Evolutionary conservation across 352 stramenopile genomes (phyloP).

Genomic region (Pythium sp.): DNA sequence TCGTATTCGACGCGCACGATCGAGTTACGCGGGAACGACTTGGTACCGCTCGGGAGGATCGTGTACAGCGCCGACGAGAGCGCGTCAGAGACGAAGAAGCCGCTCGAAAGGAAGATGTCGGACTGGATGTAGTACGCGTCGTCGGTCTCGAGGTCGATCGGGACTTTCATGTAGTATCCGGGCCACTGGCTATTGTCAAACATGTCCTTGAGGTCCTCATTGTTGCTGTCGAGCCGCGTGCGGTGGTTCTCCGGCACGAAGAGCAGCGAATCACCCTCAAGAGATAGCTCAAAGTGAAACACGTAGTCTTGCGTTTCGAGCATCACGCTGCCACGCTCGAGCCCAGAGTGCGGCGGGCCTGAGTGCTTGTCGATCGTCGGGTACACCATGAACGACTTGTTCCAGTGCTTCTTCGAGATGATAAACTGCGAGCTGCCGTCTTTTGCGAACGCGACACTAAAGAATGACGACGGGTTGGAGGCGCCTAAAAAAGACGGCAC

Average conservation of each 20-base stretch:
- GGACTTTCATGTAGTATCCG: constrained; percentile 46
- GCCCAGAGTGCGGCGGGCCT: constrained; percentile 31
- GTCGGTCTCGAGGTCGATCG: constrained; percentile 65
- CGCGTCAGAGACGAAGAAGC: constrained; percentile 68
- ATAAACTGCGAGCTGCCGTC: constrained; percentile 39
- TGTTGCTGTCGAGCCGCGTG: constrained; percentile 28
- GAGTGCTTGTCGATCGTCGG: constrained; percentile 61
- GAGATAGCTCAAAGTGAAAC: constrained; percentile 65
- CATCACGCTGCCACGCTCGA: constrained; percentile 54
- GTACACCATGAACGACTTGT: constrained; percentile 69
- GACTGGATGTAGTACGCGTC: constrained; percentile 46
- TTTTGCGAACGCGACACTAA: constrained; percentile 35
- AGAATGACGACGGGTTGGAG: constrained; percentile 25
- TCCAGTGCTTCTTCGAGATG: constrained; percentile 55
- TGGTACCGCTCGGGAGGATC: constrained; percentile 20
- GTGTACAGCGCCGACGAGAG: constrained; percentile 43
- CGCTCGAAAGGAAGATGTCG: constrained; percentile 55
- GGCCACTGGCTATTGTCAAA: constrained; percentile 71
- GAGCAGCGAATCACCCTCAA: constrained; percentile 33
- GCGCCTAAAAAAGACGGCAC: neutral
- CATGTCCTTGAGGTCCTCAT: constrained; percentile 46
- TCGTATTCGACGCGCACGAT: constrained; percentile 79
- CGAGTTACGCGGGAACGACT: constrained; percentile 62
- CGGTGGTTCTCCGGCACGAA: constrained; percentile 64
- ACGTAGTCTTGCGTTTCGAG: constrained; percentile 58